Percentiles rank a stretch among this genome's conserved stretches.
Conservation (phyloP, 2,329 filamentous ascomycete species). For the Emericellopsis cladophorae region DNA sequence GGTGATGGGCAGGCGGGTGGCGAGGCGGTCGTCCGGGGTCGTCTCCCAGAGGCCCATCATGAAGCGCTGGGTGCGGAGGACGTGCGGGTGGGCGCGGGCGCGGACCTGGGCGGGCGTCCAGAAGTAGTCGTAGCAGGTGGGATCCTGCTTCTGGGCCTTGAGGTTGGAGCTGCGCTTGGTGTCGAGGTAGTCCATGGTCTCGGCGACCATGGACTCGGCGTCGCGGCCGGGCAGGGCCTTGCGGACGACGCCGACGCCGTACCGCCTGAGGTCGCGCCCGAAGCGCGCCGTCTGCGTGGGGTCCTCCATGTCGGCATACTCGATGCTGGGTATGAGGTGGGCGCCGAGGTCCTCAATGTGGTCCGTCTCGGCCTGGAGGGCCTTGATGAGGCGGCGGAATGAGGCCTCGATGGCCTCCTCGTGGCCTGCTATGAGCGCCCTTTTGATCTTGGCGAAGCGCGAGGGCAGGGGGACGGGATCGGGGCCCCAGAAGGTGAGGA, state of each 20-base stretch:
- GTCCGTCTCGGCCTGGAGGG: conserved; percentile 36
- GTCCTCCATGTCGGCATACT: conserved; percentile 36
- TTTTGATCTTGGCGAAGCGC: conserved; percentile 44
- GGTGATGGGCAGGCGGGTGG: conserved; percentile 47
- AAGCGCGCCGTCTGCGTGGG: conserved; percentile 39
- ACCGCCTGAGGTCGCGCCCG: conserved; percentile 41
- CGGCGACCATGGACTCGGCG: conserved; percentile 44
- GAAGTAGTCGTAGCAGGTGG: conserved; percentile 61
- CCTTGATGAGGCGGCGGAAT: conserved; percentile 39
- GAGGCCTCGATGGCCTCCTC: conserved; percentile 41
- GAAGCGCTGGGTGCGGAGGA: conserved; percentile 52
- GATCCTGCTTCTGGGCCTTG: conserved; percentile 27
- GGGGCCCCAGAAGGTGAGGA: conserved; percentile 43
- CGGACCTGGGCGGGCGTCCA: conserved; percentile 60
- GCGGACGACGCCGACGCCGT: conserved; percentile 53
- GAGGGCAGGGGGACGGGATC: conserved; percentile 45
- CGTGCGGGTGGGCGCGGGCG: conserved; percentile 52
- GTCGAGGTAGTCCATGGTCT: conserved; percentile 41
- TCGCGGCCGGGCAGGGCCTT: conserved; percentile 46
- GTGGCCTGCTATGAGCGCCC: conserved; percentile 37
- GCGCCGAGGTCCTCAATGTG: conserved; percentile 37
- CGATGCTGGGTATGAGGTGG: conserved; percentile 41
- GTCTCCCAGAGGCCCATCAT: conserved; percentile 55
- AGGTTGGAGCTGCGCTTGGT: conserved; percentile 11
- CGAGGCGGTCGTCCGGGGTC: conserved; percentile 40